These are phyloP conservation scores for Tremellales sp. DNA, from an alignment of 1,284 basidiomycete genomes.

Conservation along the genomic window DNA sequence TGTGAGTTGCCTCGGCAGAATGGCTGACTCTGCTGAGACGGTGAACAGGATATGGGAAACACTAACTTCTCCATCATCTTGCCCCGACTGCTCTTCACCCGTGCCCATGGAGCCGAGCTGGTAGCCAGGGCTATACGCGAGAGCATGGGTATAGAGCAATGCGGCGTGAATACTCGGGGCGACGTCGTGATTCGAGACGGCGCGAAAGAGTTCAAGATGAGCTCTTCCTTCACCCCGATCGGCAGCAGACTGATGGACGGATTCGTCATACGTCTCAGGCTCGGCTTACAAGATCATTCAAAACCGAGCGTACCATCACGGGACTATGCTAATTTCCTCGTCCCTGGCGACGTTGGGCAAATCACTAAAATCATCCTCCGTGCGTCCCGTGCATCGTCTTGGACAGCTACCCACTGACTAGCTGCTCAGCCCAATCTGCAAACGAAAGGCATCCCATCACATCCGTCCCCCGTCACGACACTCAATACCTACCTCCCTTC, in stretches of 20 bases:
- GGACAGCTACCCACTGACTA: too few species aligned
- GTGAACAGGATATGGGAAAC: slow-evolving; percentile 82
- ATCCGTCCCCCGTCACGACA: slow-evolving; percentile 88
- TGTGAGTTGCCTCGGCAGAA: slow-evolving; percentile 54
- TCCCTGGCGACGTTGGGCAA: slow-evolving; percentile 66
- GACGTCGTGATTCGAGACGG: slow-evolving; percentile 69
- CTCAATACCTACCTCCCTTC: slow-evolving; percentile 56
- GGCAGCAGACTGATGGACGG: neutral
- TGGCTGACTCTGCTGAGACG: neutral
- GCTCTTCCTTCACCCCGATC: slow-evolving; percentile 46
- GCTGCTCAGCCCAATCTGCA: slow-evolving; percentile 69
- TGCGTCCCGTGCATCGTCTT: slow-evolving; percentile 40
- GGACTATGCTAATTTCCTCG: slow-evolving; percentile 96
- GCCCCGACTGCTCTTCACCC: slow-evolving; percentile 73
- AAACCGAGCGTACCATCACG: slow-evolving; percentile 92
- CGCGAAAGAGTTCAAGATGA: slow-evolving; percentile 69
- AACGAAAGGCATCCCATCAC: slow-evolving; percentile 83
- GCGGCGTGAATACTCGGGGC: slow-evolving; percentile 81
- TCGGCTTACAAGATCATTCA: slow-evolving; percentile 96
- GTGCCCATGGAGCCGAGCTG: slow-evolving; percentile 72
- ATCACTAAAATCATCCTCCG: slow-evolving; percentile 68
- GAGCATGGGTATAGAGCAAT: slow-evolving; percentile 61
- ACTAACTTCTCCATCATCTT: slow-evolving; percentile 96
- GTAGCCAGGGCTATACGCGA: slow-evolving; percentile 71
- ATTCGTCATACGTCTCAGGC: slow-evolving; percentile 72